These are phyloP conservation scores for Mercurialis annua DNA, from an alignment of 345 rosid species.

Conservation along the genomic window DNA sequence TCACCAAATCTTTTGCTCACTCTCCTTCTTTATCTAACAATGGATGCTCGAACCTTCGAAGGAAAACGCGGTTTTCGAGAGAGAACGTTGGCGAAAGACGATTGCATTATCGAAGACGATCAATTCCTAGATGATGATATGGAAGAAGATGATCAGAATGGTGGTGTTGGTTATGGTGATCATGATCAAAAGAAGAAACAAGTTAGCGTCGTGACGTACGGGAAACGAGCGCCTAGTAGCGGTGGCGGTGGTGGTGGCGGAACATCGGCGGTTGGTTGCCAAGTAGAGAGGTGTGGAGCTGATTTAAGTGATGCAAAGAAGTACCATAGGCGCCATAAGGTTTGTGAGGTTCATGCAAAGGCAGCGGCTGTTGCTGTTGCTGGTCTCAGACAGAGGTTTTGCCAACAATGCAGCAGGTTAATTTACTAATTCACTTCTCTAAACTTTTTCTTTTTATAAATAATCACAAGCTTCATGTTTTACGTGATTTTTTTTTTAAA, in stretches of 20 bases:
- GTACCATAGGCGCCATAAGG: constrained; percentile 82
- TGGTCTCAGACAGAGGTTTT: constrained; percentile 69
- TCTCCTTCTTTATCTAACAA: constrained; percentile 7
- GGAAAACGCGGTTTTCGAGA: constrained; percentile 31
- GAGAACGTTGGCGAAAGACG: constrained; percentile 26
- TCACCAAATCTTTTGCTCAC: background rate
- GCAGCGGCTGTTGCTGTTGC: constrained; percentile 52
- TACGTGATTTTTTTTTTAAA: background rate
- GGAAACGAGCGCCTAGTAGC: constrained; percentile 28
- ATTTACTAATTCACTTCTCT: background rate
- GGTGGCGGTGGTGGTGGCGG: constrained; percentile 21
- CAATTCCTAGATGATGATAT: constrained; percentile 46
- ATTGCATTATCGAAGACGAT: constrained; percentile 46
- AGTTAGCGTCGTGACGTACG: constrained; percentile 7
- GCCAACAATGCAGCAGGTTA: constrained; percentile 99
- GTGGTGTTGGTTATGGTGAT: constrained; percentile 2
- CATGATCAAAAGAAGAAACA: constrained; percentile 44
- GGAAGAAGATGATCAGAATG: constrained; percentile 44
- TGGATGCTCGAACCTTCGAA: constrained; percentile 38
- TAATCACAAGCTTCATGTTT: background rate
- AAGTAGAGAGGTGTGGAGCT: constrained; percentile 65
- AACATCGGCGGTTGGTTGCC: constrained; percentile 47
- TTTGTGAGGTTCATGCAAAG: constrained; percentile 83
- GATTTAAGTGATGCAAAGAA: constrained; percentile 61
- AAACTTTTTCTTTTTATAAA: background rate